phyloP scores from a whole-genome alignment of 108 stramenopile species.

The Skeletonema potamos region DNA sequence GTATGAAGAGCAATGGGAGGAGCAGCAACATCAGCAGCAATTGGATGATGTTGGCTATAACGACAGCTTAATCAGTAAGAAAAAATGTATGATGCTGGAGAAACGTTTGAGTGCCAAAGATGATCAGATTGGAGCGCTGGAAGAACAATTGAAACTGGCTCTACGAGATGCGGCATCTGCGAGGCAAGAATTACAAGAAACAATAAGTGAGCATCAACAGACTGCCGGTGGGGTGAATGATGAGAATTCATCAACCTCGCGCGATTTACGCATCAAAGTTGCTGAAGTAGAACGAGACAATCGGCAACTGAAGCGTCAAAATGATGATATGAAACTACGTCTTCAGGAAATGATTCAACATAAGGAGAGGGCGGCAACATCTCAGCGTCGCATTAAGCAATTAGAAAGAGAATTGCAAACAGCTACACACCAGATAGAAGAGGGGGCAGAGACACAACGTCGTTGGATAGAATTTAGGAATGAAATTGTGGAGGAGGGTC shows the following conservation, averaged over 20 bases:
- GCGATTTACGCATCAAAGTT: constrained; percentile 54
- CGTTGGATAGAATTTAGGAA: constrained; percentile 58
- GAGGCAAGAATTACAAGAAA: constrained; percentile 13
- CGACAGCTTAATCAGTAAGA: constrained; percentile 10
- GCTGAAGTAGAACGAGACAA: constrained; percentile 77
- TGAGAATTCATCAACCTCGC: constrained; percentile 20
- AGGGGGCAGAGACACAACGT: constrained; percentile 34
- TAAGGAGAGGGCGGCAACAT: constrained; percentile 51
- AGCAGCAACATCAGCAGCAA: constrained; percentile 17
- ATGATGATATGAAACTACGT: constrained; percentile 46
- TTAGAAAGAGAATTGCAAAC: constrained; percentile 52
- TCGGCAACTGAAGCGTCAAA: constrained; percentile 58
- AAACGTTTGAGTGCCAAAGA: constrained; percentile 23
- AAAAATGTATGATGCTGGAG: constrained; percentile 37
- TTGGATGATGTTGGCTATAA: constrained; percentile 1
- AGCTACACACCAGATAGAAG: constrained; percentile 28
- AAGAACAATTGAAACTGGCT: constrained; percentile 16
- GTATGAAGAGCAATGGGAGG: constrained; percentile 33
- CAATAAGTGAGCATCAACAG: neutral
- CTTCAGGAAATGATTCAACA: constrained; percentile 43
- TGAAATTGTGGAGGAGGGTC: constrained; percentile 38
- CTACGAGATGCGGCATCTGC: constrained; percentile 12
- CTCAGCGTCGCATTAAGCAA: constrained; percentile 33
- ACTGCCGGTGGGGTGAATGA: neutral
- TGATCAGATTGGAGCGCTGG: constrained; percentile 34